Base-by-base conservation (phyloP, 1,139 yeast genomes). In the Pichia sp. region DNA sequence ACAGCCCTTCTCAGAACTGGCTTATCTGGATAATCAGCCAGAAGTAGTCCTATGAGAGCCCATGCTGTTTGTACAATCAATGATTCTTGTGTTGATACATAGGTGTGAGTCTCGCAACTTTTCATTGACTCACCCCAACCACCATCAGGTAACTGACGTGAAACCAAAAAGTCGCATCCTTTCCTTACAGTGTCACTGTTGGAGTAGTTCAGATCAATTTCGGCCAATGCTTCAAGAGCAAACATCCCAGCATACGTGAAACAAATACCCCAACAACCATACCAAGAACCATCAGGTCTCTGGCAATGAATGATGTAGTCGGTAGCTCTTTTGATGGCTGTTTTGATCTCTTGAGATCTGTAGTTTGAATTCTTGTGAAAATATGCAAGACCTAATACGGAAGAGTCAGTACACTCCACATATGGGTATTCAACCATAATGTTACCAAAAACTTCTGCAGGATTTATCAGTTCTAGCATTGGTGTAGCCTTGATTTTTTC, bases 341-440 rank as follows among this genome's bases (percentile, higher is more conserved):
- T 65, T 51, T 78, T 74, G 46, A 95, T 84, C 50, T 87, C 90
- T 8, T 76, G 78, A 3, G 78, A 71, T 58, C 87, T 81, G 67
- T 93, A 90, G 50, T 79, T 73, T 67, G 84, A 82, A 61, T 77
- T 73, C 58, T 82, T 76, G 49, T 85, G 76, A 74, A 92, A 95
- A 67, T 86, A 87, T 0, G 90, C 84, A 57, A 95, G 74, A 0
- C 99, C 99, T 49, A 93, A 74, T 2, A 93, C 96, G 1, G 93
- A 85, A 0, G 98, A 90, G 69, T 95, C 99, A 0, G 99, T 90
- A 70, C 99, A 95, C 70, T 95, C 99, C 36, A 95, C 97, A 66
- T 95, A 95, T 0, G 99, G 98, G 68, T 89, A 93, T 68, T 95
- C 99, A 13, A 93, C 96, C 99, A 95, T 95, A 58, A 95, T 95